Base-by-base conservation (phyloP, 495 filamentous ascomycete species). In the Penicillium pulvis region DNA sequence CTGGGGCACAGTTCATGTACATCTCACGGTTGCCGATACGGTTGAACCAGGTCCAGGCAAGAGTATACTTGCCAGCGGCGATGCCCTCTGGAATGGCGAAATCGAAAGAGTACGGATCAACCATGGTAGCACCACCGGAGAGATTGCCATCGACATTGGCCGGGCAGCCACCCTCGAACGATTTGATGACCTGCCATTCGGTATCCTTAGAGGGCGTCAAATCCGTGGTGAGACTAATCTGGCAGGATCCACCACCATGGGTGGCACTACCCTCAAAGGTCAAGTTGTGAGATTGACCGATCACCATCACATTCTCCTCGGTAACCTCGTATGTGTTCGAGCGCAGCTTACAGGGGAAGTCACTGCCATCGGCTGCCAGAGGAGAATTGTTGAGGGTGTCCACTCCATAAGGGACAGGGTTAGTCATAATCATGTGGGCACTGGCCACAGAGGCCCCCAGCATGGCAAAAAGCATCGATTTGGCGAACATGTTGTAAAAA, bases 1-100 rank as follows among this genome's bases (percentile, higher is more conserved):
- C 77, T 1, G 88, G 83, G 6, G 87, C 89, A 57, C 93, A 97
- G 81, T 93, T 91, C 92, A 95, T 96, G 80, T 96, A 96, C 83
- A 95, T 91, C 71, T 97, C 93, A 41, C 91, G 85, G 76, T 91
- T 90, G 45, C 91, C 91, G 58, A 92, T 74, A 52, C 85, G 85
- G 81, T 97, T 97, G 79, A 93, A 86, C 93, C 93, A 97, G 23
- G 91, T 90, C 84, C 90, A 96, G 48, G 90, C 90, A 49, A 97
- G 77, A 8, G 85, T 88, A 49, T 87, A 91, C 51, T 83, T 73
- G 26, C 81, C 82, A 11, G 69, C 51, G 4, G 64, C 60, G 47
- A 79, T 68, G 17, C 64, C 71, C 0, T 71, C 68, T 14, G 82
- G 82, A 24, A 85, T 78, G 4, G 66, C 72, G 67, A 78, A 83